These are phyloP conservation scores for Calonectria ilicicola DNA, from an alignment of 2,329 filamentous ascomycete genomes.

Conservation along the genomic window DNA sequence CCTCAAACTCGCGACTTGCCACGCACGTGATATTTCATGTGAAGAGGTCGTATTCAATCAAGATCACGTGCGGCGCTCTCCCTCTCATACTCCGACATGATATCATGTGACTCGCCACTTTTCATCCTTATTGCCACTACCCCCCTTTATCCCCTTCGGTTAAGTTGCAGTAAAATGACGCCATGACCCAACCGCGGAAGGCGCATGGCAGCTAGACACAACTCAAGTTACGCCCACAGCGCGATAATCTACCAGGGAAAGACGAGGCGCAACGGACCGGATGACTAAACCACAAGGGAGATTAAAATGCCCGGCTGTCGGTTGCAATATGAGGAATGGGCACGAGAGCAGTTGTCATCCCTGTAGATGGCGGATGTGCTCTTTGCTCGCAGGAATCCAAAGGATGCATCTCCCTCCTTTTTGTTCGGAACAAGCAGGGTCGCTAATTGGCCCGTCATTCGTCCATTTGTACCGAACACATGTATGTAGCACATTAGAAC, in stretches of 20 bases:
- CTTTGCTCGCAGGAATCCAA: background rate
- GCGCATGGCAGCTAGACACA: background rate
- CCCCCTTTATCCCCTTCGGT: background rate
- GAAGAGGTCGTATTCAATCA: background rate
- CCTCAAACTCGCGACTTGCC: too few species aligned
- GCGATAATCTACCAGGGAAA: background rate
- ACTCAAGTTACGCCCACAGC: background rate
- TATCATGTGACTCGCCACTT: background rate
- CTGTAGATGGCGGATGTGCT: background rate
- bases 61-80: background rate
- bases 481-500: constrained; percentile 2
- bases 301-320: background rate
- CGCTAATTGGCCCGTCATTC: constrained; percentile 1
- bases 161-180: constrained; percentile 6
- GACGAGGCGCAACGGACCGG: constrained; percentile 1
- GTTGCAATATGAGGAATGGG: background rate
- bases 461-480: constrained; percentile 7
- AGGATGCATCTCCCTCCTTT: background rate
- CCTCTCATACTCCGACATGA: background rate
- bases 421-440: background rate
- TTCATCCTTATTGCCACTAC: background rate
- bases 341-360: constrained; percentile 24
- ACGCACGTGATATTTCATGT: background rate
- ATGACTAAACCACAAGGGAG: constrained; percentile 12
- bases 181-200: constrained; percentile 7